These are phyloP conservation scores for Gamarada debralockiae DNA, from an alignment of 495 filamentous ascomycete genomes.

Conservation along the genomic window DNA sequence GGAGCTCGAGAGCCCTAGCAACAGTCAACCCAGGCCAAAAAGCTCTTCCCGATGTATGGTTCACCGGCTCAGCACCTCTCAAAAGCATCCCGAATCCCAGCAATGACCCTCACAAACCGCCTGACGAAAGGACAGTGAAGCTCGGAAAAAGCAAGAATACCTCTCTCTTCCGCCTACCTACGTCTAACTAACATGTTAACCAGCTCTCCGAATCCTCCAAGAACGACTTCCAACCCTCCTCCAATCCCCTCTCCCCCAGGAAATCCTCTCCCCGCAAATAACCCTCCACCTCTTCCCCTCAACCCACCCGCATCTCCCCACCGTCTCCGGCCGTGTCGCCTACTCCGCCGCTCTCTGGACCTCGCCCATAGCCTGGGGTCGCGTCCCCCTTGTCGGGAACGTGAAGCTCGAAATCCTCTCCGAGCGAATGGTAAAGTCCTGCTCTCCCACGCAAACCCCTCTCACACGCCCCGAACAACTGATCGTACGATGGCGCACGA, in stretches of 20 bases:
- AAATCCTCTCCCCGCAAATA: slow-evolving; percentile 85
- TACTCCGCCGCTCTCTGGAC: slow-evolving; percentile 96
- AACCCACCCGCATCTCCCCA: slow-evolving; percentile 92
- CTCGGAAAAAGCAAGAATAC: slow-evolving; percentile 75
- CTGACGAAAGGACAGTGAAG: slow-evolving; percentile 79
- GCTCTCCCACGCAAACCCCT: slow-evolving; percentile 23
- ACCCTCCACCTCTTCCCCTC: slow-evolving; percentile 95
- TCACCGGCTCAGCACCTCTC: slow-evolving; percentile 19
- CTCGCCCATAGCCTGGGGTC: slow-evolving; percentile 90
- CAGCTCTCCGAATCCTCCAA: slow-evolving; percentile 83
- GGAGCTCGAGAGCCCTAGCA: slow-evolving; percentile 17
- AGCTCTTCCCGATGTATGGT: slow-evolving; percentile 22
- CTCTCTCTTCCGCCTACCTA: background rate
- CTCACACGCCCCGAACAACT: slow-evolving; percentile 58
- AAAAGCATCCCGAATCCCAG: slow-evolving; percentile 1
- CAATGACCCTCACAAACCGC: slow-evolving; percentile 29
- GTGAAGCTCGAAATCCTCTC: slow-evolving; percentile 81
- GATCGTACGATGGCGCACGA: slow-evolving; percentile 77
- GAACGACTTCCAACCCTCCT: slow-evolving; percentile 82
- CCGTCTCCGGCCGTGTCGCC: slow-evolving; percentile 80
- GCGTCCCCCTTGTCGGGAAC: slow-evolving; percentile 83
- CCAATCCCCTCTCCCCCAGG: slow-evolving; percentile 74
- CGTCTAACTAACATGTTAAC: background rate
- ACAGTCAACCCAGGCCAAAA: slow-evolving; percentile 18
- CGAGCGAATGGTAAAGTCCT: slow-evolving; percentile 72